Evolutionary conservation across 805 yeast species (phyloP), one percentile per base, ranked within the genome.

Genomic region (Metschnikowia matae): DNA sequence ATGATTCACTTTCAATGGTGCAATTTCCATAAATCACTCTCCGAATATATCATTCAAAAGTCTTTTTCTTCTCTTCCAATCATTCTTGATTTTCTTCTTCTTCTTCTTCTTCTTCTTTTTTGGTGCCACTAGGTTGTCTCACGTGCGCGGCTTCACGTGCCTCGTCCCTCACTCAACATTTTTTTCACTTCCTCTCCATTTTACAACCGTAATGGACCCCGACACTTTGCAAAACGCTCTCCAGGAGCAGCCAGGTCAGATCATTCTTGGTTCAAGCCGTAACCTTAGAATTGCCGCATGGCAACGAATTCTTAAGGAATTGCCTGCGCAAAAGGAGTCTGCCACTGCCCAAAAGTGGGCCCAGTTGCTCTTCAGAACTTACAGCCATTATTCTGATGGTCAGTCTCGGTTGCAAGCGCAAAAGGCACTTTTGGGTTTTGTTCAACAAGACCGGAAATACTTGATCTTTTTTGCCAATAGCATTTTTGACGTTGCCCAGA

Each of bases 331-430:
- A 3, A 53, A 50, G 17, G 52, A 51, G 10, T 44, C 50, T 11
- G 37, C 40, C 18, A 65, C 62, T 15, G 55, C 63, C 37, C 56
- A 57, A 46, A 52, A 50, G 11, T 47, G 67, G 36, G 60, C 70
- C 15, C 40, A 61, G 8, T 35, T 56, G 14, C 62, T 83, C 43
- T 66, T 83, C 54, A 71, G 70, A 43, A 77, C 84, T 3, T 82
- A 70, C 63, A 65, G 67, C 43, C 72, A 71, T 57, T 82, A 81
- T 53, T 78, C 72, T 54, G 87, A 84, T 60, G 54, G 67, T 10
- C 65, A 62, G 44, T 80, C 85, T 14, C 71, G 83, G 48, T 61
- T 62, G 39, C 65, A 69, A 42, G 78, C 80, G 4, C 54, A 67
- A 31, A 54, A 62, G 13, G 67, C 76, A 3, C 73, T 84, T 47